Base-by-base conservation (phyloP, 2,329 filamentous ascomycete genomes). In the Nemania serpens region DNA sequence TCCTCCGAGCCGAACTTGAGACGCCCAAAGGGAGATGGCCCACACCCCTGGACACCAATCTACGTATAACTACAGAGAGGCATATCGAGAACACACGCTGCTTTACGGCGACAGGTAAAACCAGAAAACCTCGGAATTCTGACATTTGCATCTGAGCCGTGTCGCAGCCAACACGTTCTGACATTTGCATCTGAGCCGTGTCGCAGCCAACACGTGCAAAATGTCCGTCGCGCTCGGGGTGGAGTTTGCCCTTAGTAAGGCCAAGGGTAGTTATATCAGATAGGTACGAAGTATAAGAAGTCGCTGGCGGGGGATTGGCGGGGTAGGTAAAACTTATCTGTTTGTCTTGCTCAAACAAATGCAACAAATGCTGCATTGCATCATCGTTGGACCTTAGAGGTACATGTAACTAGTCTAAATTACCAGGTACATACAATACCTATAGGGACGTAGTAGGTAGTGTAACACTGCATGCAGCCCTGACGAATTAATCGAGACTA, bases 241-340 rank as follows among this genome's bases (percentile, higher is more conserved):
- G 53, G 53, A 17, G 57, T 53, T 53, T 53, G 36, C 37, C 34
- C 41, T 41, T 34, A 39, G 39, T 17, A 49, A 15, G 29, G 25
- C 29, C 43, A 50, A 51, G 54, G 61, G 54, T 50, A 52, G 47
- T 34, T 53, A 46, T 13, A 22, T 20, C 36, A 29, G 47, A 10
- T 50, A n/a, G n/a, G n/a, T n/a, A n/a, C n/a, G n/a, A n/a, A n/a
- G n/a, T n/a, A 51, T 20, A 41, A 37, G 15, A 46, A 22, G 15
- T 36, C 22, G 18, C 22, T 49, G 56, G 62, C 59, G 59, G 62
- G 62, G 62, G 54, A 29, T 64, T 63, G 60, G 63, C 60, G 63
- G 63, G 60, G 60, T 64, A 29, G 25, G 25, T 50, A 48, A 58
- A 55, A 22, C 39, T 20, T 46, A 29, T 12, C 25, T 57, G 48